Conservation (phyloP, 2,329 filamentous ascomycete species). For the Thermothelomyces thermophilus region DNA sequence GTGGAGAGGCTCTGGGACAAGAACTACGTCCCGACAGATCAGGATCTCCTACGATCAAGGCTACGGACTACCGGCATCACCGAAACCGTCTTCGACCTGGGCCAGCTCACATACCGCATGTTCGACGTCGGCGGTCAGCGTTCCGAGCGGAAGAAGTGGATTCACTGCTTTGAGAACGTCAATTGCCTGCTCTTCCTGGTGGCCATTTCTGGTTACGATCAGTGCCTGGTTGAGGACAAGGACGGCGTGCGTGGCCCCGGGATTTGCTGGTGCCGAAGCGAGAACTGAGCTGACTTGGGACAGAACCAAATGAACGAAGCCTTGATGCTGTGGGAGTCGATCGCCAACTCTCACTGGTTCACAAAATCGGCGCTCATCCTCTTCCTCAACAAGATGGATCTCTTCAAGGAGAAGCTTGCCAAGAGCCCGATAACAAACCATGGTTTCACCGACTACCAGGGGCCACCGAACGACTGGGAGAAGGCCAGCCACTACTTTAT, state of each 20-base stretch:
- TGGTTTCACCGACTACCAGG: slow-evolving; percentile 72
- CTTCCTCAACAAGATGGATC: slow-evolving; percentile 83
- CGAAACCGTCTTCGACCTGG: slow-evolving; percentile 87
- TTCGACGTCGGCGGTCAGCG: slow-evolving; percentile 90
- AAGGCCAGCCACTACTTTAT: slow-evolving; percentile 74
- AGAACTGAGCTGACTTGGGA: slow-evolving; percentile 21
- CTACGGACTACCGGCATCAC: slow-evolving; percentile 92
- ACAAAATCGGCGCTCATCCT: slow-evolving; percentile 73
- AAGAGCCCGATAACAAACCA: slow-evolving; percentile 65
- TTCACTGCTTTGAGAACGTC: slow-evolving; percentile 92
- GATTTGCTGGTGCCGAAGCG: background rate
- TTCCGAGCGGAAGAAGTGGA: slow-evolving; percentile 95
- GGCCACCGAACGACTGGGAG: slow-evolving; percentile 64
- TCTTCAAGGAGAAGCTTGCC: slow-evolving; percentile 71
- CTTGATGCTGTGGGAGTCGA: slow-evolving; percentile 79
- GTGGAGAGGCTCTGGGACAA: slow-evolving; percentile 68
- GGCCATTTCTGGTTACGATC: slow-evolving; percentile 92
- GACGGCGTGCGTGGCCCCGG: slow-evolving; percentile 63
- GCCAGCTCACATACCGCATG: slow-evolving; percentile 91
- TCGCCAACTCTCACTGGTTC: slow-evolving; percentile 83
- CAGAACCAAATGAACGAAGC: slow-evolving; percentile 91
- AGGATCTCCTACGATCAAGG: slow-evolving; percentile 87
- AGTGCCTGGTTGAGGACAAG: slow-evolving; percentile 92
- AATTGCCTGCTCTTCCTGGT: slow-evolving; percentile 90
- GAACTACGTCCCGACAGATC: slow-evolving; percentile 82